Evolutionary conservation across 768 basidiomycete genomes (phyloP).

Genomic region (Mycena kentingensis): DNA sequence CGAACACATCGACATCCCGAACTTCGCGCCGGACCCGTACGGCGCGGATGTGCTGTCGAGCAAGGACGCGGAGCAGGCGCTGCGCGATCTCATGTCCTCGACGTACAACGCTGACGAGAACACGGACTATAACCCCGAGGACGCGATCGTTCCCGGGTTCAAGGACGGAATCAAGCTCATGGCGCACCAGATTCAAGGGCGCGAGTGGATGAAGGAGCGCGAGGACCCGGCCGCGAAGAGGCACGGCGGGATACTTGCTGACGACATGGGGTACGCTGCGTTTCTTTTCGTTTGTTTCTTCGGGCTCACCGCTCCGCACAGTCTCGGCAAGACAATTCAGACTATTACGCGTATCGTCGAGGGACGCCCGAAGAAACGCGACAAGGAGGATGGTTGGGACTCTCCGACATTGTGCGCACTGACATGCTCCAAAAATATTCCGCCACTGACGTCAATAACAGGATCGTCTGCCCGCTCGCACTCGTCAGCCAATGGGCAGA

Average conservation of each 20-base stretch:
- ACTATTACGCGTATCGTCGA: conserved; percentile 86
- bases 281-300: not conserved
- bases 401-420: conserved; percentile 65
- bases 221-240: conserved; percentile 71
- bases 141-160: conserved; percentile 79
- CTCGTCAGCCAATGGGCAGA: conserved; percentile 90
- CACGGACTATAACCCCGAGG: conserved; percentile 62
- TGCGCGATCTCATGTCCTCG: conserved; percentile 75
- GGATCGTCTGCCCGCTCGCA: conserved; percentile 85
- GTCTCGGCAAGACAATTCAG: conserved; percentile 90
- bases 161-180: conserved; percentile 66
- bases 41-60: conserved; percentile 33
- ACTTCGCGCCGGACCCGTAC: conserved; percentile 16
- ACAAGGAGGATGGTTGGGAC: conserved; percentile 72
- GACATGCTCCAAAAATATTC: not conserved
- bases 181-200: conserved; percentile 86
- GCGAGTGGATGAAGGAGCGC: conserved; percentile 84
- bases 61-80: conserved; percentile 72
- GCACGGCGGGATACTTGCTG: conserved; percentile 86
- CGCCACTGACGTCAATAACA: conserved; percentile 31
- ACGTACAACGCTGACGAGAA: conserved; percentile 60
- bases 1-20: conserved; percentile 18
- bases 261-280: conserved; percentile 87
- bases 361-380: conserved; percentile 67
- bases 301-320: conserved; percentile 29